These are phyloP conservation scores for Epichloe coenophiala DNA, from an alignment of 2,329 filamentous ascomycete genomes.

Conservation along the genomic window DNA sequence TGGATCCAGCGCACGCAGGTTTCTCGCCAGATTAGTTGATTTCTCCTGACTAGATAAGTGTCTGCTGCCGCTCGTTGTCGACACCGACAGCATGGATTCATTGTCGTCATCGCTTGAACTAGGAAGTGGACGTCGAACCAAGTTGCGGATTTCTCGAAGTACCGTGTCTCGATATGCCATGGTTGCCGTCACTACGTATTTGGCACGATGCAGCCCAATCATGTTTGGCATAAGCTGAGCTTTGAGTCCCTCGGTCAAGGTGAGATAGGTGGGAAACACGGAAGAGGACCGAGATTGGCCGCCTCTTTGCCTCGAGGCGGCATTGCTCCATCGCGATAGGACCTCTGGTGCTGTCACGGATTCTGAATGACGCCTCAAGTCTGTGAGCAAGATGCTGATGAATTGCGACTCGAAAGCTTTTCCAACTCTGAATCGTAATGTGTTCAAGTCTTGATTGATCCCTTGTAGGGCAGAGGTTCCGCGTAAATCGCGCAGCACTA, in stretches of 20 bases:
- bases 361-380: conserved; percentile 69
- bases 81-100: conserved; percentile 75
- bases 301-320: conserved; percentile 59
- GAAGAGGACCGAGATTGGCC: conserved; percentile 53
- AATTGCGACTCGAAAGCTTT: conserved; percentile 77
- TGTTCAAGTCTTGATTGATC: conserved; percentile 61
- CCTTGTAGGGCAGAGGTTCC: conserved; percentile 68
- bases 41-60: conserved; percentile 74
- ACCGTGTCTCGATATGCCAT: conserved; percentile 72
- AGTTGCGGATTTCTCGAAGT: conserved; percentile 69
- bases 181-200: conserved; percentile 69
- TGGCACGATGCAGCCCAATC: conserved; percentile 66
- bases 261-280: conserved; percentile 65
- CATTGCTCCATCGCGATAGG: conserved; percentile 70
- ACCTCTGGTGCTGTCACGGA: conserved; percentile 59
- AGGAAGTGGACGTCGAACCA: conserved; percentile 75
- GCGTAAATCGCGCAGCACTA: conserved; percentile 53
- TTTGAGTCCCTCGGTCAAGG: conserved; percentile 57
- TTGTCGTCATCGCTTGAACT: conserved; percentile 91
- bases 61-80: conserved; percentile 57
- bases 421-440: conserved; percentile 68
- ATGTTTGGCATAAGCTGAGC: conserved; percentile 57
- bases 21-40: conserved; percentile 74
- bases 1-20: conserved; percentile 69
- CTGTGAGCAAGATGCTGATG: conserved; percentile 60